Evolutionary conservation across 768 basidiomycete species (phyloP).

Genomic region (Rhizopogon vesiculosus): DNA sequence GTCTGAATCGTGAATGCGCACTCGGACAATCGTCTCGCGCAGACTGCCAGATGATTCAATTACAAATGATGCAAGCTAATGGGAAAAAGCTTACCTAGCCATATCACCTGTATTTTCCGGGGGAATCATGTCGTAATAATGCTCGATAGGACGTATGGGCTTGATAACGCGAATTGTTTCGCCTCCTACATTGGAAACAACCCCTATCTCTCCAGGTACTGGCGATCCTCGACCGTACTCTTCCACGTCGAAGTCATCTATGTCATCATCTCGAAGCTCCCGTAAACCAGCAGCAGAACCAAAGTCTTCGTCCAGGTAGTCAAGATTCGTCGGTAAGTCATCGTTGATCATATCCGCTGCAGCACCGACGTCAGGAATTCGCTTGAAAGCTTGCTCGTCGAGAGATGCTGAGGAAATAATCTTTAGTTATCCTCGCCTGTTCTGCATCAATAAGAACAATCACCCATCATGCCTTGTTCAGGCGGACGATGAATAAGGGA

Average conservation of each 20-base stretch:
- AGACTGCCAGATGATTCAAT: conserved; percentile 24
- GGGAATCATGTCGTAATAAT: conserved; percentile 65
- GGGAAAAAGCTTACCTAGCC: conserved; percentile 37
- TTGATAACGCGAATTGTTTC: conserved; percentile 83
- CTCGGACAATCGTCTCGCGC: conserved; percentile 43
- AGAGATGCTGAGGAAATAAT: conserved; percentile 49
- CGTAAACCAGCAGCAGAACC: conserved; percentile 73
- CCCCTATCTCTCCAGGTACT: conserved; percentile 28
- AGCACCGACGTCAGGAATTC: conserved; percentile 69
- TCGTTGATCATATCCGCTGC: conserved; percentile 88
- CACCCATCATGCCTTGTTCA: conserved; percentile 24
- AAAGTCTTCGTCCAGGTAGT: conserved; percentile 84
- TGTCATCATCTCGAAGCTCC: conserved; percentile 67
- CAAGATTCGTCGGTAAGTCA: conserved; percentile 83
- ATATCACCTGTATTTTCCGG: conserved; percentile 45
- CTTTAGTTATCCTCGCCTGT: conserved; percentile 1
- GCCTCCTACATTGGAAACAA: conserved; percentile 65
- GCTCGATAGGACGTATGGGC: conserved; percentile 62
- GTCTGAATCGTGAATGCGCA: conserved; percentile 58
- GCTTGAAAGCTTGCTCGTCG: conserved; percentile 78
- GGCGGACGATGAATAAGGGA: not conserved
- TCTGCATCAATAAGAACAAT: not conserved
- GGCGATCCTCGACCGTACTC: conserved; percentile 13
- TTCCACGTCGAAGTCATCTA: conserved; percentile 56
- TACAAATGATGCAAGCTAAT: not conserved